Percentiles rank a stretch among this genome's conserved stretches.
These are phyloP conservation scores for Colletotrichum simmondsii DNA, from an alignment of 2,329 filamentous ascomycete genomes.

Conservation along the genomic window DNA sequence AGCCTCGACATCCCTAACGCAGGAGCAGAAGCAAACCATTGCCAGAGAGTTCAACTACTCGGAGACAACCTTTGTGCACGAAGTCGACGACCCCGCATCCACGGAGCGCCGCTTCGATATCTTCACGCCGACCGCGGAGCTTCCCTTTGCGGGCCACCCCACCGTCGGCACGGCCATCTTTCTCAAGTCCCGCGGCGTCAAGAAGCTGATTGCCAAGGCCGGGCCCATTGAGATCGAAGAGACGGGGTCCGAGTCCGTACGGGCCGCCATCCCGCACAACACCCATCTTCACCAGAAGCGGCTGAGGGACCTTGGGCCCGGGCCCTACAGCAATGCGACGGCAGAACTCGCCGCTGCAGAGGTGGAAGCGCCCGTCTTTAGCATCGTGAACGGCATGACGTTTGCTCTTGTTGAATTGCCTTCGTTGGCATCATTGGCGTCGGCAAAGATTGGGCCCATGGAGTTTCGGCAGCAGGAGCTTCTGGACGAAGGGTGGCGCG, in stretches of 20 bases:
- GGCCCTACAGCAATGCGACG: neutral
- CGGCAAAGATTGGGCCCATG: slow-evolving; percentile 46
- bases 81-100: slow-evolving; percentile 45
- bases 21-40: slow-evolving; percentile 66
- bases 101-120: slow-evolving; percentile 64
- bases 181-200: slow-evolving; percentile 52
- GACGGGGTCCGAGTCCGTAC: slow-evolving; percentile 57
- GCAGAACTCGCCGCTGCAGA: slow-evolving; percentile 38
- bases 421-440: slow-evolving; percentile 66
- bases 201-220: slow-evolving; percentile 64
- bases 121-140: slow-evolving; percentile 64
- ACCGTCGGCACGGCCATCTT: slow-evolving; percentile 67
- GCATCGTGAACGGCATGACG: slow-evolving; percentile 79
- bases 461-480: slow-evolving; percentile 48
- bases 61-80: slow-evolving; percentile 72
- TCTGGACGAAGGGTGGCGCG: slow-evolving; percentile 66
- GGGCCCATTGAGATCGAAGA: slow-evolving; percentile 62
- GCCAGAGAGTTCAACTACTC: slow-evolving; percentile 73
- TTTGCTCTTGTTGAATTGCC: slow-evolving; percentile 75
- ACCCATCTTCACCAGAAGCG: slow-evolving; percentile 4
- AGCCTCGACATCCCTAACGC: slow-evolving; percentile 52
- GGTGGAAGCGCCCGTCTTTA: slow-evolving; percentile 60
- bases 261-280: slow-evolving; percentile 74
- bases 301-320: slow-evolving; percentile 13
- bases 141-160: slow-evolving; percentile 73